Evolutionary conservation across 345 rosid genomes (phyloP).

Genomic region (Eucalyptus grandis): DNA sequence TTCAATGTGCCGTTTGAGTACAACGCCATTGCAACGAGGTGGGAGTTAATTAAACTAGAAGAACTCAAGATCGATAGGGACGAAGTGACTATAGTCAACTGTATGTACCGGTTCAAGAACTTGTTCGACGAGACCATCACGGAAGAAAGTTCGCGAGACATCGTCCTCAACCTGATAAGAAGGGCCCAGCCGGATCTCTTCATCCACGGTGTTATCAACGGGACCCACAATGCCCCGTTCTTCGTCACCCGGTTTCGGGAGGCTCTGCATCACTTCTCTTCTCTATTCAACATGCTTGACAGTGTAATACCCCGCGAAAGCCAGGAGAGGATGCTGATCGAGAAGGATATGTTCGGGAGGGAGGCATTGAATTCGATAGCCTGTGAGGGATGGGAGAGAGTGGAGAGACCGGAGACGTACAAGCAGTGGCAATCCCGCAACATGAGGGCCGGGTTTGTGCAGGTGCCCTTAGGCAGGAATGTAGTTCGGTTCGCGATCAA

Average conservation of each 20-base stretch:
- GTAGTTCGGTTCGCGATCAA: background rate
- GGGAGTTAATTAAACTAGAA: background rate
- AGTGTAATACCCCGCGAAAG: background rate
- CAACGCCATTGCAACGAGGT: background rate
- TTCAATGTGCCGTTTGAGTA: background rate
- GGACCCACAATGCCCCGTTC: background rate
- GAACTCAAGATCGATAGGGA: background rate
- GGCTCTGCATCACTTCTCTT: background rate
- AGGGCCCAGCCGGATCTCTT: background rate
- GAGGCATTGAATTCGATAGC: background rate
- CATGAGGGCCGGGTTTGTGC: background rate
- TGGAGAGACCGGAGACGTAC: background rate
- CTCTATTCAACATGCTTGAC: background rate
- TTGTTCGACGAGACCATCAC: background rate
- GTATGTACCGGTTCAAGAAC: background rate
- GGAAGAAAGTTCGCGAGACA: background rate
- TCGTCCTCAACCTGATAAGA: background rate
- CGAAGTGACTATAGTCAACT: background rate
- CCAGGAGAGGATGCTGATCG: background rate
- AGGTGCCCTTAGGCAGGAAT: background rate
- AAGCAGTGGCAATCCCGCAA: background rate
- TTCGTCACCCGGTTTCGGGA: slow-evolving; percentile 1
- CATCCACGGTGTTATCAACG: background rate
- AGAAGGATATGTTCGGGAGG: background rate
- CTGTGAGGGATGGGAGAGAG: background rate